Evolutionary conservation across 2,329 filamentous ascomycete genomes (phyloP), one percentile per base, ranked within the genome.

Genomic region (Elsinoe australis): DNA sequence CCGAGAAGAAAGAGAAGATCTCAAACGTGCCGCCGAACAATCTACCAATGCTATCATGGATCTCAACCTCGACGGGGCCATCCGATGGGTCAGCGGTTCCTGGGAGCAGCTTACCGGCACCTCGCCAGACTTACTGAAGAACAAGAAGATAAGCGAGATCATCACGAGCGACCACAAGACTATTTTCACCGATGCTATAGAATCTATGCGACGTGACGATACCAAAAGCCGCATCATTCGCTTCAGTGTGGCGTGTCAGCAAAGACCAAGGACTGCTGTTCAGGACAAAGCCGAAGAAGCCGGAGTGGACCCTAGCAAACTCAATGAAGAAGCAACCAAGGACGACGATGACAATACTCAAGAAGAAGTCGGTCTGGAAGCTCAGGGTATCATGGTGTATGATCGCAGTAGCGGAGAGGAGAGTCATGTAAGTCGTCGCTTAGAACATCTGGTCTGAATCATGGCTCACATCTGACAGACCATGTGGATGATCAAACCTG

Each of bases 401-500:
- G 89, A 96, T 64, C 81, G 85, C 53, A 78, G 84, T 9, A 86
- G 87, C 29, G 88, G 87, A 45, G 84, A 82, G 49, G 86, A 92
- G 63, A 92, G 87, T 60, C 90, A 96, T 73, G 87, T 94, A 77
- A 73, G 85, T 38, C 29, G 9, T 12, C 34, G 21, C 3, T 10
- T 4, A 6, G n/a, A n/a, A n/a, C n/a, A n/a, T n/a, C n/a, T n/a
- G n/a, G 9, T 8, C 26, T 14, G 17, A 10, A 7, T 17, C 18
- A 17, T 34, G 17, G 50, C 55, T 66, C 55, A 65, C 50, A n/a
- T 19, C 14, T 48, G 51, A 45, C 58, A 95, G 87, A 94, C 87
- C 14, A 98, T 98, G 94, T 98, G 92, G 92, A 98, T 98, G 88
- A 80, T 98, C 56, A 85, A 92, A 55, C 92, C 90, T 2, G 94